Percentiles rank a stretch among this genome's conserved stretches.
Conservation (phyloP, 805 yeast species). For the Candida krabiensis region DNA sequence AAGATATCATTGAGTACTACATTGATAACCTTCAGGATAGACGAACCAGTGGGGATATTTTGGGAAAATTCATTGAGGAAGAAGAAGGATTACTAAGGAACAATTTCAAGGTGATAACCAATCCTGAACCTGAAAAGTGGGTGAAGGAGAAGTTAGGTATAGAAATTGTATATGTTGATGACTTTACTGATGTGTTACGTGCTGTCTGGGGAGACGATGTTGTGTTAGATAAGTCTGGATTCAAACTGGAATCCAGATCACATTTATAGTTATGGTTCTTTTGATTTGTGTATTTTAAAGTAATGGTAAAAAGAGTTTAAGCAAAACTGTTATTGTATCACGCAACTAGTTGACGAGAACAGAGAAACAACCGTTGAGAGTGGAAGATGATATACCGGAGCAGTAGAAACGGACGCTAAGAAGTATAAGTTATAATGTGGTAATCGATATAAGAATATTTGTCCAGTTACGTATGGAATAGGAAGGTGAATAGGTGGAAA, state of each 20-base stretch:
- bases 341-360: too few relatives aligned
- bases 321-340: too few relatives aligned
- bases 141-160: slow-evolving; percentile 56
- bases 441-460: too few relatives aligned
- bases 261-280: too few relatives aligned
- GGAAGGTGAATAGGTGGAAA: too few relatives aligned
- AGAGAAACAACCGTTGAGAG: too few relatives aligned
- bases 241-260: slow-evolving; percentile 2
- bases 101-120: slow-evolving; percentile 15
- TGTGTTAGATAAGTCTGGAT: slow-evolving; percentile 6
- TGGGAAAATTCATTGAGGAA: slow-evolving; percentile 24
- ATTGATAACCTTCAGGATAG: slow-evolving; percentile 32
- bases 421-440: too few relatives aligned
- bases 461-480: too few relatives aligned
- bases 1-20: slow-evolving; percentile 64
- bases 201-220: slow-evolving; percentile 66
- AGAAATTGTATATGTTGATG: slow-evolving; percentile 63
- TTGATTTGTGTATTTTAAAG: too few relatives aligned
- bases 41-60: slow-evolving; percentile 13
- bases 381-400: too few relatives aligned
- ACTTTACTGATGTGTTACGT: slow-evolving; percentile 73
- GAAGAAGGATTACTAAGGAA: slow-evolving; percentile 27
- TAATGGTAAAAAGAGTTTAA: too few relatives aligned
- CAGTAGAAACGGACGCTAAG: too few relatives aligned
- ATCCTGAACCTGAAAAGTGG: slow-evolving; percentile 49